Conservation (phyloP, 495 filamentous ascomycete genomes). For the Staphylotrichum longicolle region DNA sequence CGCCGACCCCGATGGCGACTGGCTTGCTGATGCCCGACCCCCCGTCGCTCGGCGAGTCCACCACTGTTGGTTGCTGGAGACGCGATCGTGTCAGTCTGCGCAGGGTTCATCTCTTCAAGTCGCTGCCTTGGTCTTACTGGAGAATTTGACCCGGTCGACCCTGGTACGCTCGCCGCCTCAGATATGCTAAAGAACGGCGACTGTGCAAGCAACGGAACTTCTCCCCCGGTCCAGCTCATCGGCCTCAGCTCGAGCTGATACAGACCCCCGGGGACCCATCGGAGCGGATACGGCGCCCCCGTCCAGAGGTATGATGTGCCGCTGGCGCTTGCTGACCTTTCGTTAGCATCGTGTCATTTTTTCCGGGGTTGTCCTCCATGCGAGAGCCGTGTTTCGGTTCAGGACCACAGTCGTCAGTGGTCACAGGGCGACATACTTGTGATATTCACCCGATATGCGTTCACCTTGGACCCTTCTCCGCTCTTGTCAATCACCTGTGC, state of each 20-base stretch:
- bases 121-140: constrained; percentile 11
- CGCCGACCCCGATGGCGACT: constrained; percentile 31
- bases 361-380: neutral
- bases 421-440: constrained; percentile 13
- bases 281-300: constrained; percentile 40
- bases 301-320: constrained; percentile 38
- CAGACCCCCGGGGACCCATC: constrained; percentile 34
- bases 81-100: neutral
- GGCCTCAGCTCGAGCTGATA: constrained; percentile 42
- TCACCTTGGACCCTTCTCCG: constrained; percentile 9
- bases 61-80: constrained; percentile 7
- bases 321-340: constrained; percentile 28
- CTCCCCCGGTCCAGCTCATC: constrained; percentile 18
- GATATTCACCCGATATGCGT: constrained; percentile 16
- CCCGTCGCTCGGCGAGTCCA: constrained; percentile 6
- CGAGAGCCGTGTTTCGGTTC: too few species aligned
- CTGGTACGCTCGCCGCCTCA: neutral
- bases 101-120: neutral
- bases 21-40: constrained; percentile 21
- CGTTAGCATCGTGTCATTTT: neutral
- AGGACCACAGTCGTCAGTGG: too few species aligned
- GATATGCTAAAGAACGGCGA: constrained; percentile 29
- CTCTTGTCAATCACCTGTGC: constrained; percentile 20
- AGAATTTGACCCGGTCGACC: neutral
- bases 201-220: constrained; percentile 26